phyloP scores from a whole-genome alignment of 495 filamentous ascomycete genomes.

The Hypoxylon perforatum region DNA sequence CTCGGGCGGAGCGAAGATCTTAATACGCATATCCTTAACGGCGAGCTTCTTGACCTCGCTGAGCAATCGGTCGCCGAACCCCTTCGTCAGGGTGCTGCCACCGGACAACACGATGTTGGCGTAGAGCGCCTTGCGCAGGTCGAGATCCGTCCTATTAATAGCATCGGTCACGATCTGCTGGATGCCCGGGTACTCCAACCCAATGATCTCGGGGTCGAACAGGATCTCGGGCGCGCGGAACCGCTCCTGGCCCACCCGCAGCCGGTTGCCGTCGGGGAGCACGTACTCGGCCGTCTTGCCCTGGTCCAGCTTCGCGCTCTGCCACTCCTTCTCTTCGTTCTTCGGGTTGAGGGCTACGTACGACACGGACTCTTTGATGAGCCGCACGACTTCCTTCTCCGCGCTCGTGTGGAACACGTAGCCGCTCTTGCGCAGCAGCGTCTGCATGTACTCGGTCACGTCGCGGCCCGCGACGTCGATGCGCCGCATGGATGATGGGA shows the following conservation, averaged over 20 bases:
- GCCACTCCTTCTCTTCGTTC: conserved; percentile 97
- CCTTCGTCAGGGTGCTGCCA: conserved; percentile 85
- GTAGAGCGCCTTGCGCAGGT: conserved; percentile 92
- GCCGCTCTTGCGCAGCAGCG: conserved; percentile 88
- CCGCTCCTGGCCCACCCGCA: conserved; percentile 66
- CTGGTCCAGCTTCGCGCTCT: conserved; percentile 67
- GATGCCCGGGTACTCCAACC: conserved; percentile 95
- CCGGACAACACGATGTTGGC: conserved; percentile 97
- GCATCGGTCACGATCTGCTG: conserved; percentile 98
- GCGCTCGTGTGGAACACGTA: conserved; percentile 97
- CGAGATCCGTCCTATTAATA: conserved; percentile 96
- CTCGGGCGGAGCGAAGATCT: conserved; percentile 97
- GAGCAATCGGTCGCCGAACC: conserved; percentile 94
- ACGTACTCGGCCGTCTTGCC: conserved; percentile 84
- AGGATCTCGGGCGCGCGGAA: conserved; percentile 97
- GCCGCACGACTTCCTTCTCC: conserved; percentile 95
- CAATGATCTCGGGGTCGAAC: conserved; percentile 97
- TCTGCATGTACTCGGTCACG: conserved; percentile 95
- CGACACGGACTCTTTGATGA: conserved; percentile 94
- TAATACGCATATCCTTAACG: conserved; percentile 98
- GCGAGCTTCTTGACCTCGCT: conserved; percentile 91
- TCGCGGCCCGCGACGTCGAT: conserved; percentile 99
- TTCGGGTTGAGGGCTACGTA: conserved; percentile 94
- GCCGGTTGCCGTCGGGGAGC: conserved; percentile 84
- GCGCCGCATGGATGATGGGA: conserved; percentile 90